Percentiles rank a stretch among this genome's conserved stretches.
phyloP scores from a whole-genome alignment of 495 filamentous ascomycete species.

The Bathelium albidoporum region DNA sequence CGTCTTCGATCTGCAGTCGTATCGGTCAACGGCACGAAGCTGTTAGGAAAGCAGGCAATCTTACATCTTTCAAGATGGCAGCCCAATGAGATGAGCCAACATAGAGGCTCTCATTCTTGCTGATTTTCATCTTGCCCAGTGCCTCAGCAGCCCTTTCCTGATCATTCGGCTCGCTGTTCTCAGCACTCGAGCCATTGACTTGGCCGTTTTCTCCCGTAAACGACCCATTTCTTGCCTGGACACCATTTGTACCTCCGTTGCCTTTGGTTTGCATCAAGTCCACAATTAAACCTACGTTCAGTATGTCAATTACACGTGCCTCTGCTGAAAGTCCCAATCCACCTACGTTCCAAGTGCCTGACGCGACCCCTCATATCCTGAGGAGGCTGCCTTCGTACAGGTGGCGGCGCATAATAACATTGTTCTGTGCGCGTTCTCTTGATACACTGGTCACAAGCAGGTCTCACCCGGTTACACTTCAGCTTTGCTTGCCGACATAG shows the following conservation, averaged over 20 bases:
- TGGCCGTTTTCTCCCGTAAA: not conserved
- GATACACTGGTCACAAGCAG: constrained; percentile 31
- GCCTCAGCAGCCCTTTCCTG: constrained; percentile 55
- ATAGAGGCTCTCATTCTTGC: constrained; percentile 71
- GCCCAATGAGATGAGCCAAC: constrained; percentile 88
- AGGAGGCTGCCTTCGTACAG: constrained; percentile 23
- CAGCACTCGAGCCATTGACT: not conserved
- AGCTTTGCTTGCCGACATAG: constrained; percentile 31
- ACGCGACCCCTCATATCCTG: constrained; percentile 33
- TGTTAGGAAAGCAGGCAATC: constrained; percentile 20
- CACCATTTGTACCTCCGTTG: not conserved
- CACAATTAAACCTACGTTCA: constrained; percentile 14
- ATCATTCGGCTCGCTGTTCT: not conserved
- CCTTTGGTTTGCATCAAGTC: constrained; percentile 20
- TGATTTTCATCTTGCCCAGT: constrained; percentile 80
- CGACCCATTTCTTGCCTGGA: not conserved
- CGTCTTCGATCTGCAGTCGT: constrained; percentile 10
- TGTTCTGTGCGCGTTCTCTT: constrained; percentile 24
- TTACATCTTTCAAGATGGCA: constrained; percentile 68
- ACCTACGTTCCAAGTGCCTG: constrained; percentile 24
- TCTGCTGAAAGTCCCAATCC: constrained; percentile 10
- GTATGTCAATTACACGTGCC: constrained; percentile 12
- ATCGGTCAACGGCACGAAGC: not conserved
- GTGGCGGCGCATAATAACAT: constrained; percentile 28
- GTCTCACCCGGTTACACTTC: constrained; percentile 29